These are phyloP conservation scores for Magnusiomyces paraingens DNA, from an alignment of 1,139 yeast species.

Conservation along the genomic window DNA sequence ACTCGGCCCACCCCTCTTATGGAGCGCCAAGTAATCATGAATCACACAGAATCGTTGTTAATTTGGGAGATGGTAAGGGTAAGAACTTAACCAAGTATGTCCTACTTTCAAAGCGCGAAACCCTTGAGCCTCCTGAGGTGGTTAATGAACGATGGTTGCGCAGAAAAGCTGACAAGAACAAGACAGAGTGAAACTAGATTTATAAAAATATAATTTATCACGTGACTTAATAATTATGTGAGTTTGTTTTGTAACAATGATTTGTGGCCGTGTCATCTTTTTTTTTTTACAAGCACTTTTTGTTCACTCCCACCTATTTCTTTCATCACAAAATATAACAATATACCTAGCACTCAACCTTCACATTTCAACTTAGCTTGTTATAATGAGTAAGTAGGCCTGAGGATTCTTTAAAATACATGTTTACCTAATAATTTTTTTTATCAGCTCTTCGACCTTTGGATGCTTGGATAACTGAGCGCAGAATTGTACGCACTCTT, in stretches of 20 bases:
- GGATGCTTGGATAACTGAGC: slow-evolving; percentile 40
- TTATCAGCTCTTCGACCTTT: slow-evolving; percentile 11
- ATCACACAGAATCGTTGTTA: slow-evolving; percentile 18
- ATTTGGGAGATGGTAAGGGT: slow-evolving; percentile 27
- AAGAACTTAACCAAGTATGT: slow-evolving; percentile 44
- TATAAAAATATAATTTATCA: no score
- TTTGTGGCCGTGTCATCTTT: no score
- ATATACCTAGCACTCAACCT: background rate
- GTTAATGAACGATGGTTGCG: slow-evolving; percentile 56
- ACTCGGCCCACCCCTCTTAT: slow-evolving; percentile 9
- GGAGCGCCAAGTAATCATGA: background rate
- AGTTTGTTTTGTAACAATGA: no score
- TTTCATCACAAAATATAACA: background rate
- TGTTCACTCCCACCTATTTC: no score
- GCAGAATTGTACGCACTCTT: slow-evolving; percentile 54
- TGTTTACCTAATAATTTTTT: background rate
- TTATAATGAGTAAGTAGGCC: background rate
- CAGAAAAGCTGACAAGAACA: background rate
- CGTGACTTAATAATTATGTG: no score
- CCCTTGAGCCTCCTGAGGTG: slow-evolving; percentile 55
- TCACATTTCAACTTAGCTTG: background rate
- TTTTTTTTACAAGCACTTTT: no score
- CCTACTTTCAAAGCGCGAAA: slow-evolving; percentile 52
- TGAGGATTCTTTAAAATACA: background rate
- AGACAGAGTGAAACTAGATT: no score